phyloP scores from a whole-genome alignment of 805 yeast genomes.

The Teunomyces funiuensis region DNA sequence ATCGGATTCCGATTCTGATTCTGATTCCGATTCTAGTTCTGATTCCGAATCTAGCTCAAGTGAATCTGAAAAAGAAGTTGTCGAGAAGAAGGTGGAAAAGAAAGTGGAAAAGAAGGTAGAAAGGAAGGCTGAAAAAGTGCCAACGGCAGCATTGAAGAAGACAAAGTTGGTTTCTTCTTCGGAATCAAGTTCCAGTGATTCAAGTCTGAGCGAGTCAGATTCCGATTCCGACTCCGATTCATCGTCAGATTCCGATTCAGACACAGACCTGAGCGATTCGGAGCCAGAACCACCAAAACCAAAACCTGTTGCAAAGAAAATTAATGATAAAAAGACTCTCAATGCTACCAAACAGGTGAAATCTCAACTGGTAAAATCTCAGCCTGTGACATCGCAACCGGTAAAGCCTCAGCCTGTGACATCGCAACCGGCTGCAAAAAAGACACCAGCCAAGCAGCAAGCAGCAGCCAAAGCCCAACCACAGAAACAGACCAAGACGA shows the following conservation, averaged over 20 bases:
- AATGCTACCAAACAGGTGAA: background rate
- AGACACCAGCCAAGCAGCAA: background rate
- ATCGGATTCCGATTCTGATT: too few relatives aligned
- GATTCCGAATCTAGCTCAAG: too few relatives aligned
- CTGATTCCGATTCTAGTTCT: too few relatives aligned
- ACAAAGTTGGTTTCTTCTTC: background rate
- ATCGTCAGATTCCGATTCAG: slow-evolving; percentile 1
- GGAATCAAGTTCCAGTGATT: background rate
- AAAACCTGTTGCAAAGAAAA: background rate
- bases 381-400: background rate
- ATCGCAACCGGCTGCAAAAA: background rate
- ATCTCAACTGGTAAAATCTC: background rate
- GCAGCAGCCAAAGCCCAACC: background rate
- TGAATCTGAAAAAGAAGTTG: too few relatives aligned
- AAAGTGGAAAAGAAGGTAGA: too few relatives aligned
- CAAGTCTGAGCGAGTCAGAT: background rate
- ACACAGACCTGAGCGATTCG: background rate
- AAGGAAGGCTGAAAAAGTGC: too few relatives aligned
- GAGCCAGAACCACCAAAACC: background rate
- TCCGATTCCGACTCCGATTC: background rate
- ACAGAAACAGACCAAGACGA: background rate
- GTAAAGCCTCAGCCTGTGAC: background rate
- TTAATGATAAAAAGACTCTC: background rate
- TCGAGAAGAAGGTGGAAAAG: too few relatives aligned
- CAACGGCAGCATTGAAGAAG: too few relatives aligned